A percentile compares a stretch with the other conserved stretches of the same genome.
Conservation (phyloP, 2,329 filamentous ascomycete genomes). For the Juglanconis sp. region DNA sequence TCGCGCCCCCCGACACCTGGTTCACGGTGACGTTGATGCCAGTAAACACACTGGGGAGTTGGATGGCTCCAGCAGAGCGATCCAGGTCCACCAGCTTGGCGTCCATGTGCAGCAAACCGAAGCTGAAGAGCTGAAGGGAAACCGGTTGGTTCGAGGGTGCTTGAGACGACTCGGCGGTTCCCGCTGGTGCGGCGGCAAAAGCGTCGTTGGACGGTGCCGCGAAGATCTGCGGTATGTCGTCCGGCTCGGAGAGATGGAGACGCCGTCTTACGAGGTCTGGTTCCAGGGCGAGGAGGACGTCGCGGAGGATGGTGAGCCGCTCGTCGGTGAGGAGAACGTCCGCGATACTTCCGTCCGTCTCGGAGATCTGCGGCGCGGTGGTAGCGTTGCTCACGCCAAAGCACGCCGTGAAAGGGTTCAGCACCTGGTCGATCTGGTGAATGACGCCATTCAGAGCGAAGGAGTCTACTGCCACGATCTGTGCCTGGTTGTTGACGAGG, state of each 20-base stretch:
- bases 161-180: neutral
- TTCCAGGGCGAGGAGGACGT: neutral
- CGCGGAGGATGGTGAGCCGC: neutral
- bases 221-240: neutral
- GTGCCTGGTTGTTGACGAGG: slow-evolving; percentile 6
- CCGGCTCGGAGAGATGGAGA: neutral
- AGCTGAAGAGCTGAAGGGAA: slow-evolving; percentile 2
- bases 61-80: neutral
- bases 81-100: neutral
- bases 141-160: slow-evolving; percentile 8
- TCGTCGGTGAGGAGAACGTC: slow-evolving; percentile 3
- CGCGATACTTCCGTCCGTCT: neutral
- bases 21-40: slow-evolving; percentile 3
- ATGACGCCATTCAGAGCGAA: slow-evolving; percentile 6
- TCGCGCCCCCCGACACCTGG: neutral
- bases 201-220: slow-evolving; percentile 6
- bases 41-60: neutral
- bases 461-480: neutral
- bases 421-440: slow-evolving; percentile 11
- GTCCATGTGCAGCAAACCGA: neutral
- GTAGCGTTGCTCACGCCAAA: slow-evolving; percentile 12
- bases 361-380: neutral
- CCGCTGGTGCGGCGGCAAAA: neutral
- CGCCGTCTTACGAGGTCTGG: neutral
- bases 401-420: slow-evolving; percentile 8